Evolutionary conservation across 257 asterid species (phyloP).

Genomic region (Galeopsis tetrahit): DNA sequence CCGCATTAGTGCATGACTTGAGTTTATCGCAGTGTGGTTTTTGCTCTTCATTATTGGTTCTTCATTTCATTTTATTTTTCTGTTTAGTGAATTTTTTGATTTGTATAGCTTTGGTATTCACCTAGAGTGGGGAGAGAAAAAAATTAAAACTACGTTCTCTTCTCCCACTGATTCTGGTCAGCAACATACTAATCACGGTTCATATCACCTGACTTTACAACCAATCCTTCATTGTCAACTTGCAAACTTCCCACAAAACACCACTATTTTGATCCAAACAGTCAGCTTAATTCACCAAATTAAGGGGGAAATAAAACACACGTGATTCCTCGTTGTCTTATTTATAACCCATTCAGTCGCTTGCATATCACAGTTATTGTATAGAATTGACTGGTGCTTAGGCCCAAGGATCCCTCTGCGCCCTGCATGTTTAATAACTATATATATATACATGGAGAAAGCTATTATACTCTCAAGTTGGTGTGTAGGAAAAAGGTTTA

Average conservation of each 20-base stretch:
- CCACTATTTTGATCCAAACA: not conserved
- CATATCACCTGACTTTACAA: constrained; percentile 3
- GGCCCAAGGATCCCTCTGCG: not conserved
- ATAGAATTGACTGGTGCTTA: not conserved
- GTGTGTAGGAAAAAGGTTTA: constrained; percentile 3
- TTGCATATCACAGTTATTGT: too few species aligned
- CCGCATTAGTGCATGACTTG: not conserved
- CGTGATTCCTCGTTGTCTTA: not conserved
- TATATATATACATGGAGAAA: not conserved
- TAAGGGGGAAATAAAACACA: not conserved
- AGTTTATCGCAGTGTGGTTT: not conserved
- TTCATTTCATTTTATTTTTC: constrained; percentile 14
- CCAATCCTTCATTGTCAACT: not conserved
- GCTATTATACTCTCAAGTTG: not conserved
- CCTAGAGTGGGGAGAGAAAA: not conserved
- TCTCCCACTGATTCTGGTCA: constrained; percentile 4
- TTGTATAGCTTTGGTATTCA: not conserved
- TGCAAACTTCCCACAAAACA: not conserved
- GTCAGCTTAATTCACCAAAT: not conserved
- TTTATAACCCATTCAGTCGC: too few species aligned
- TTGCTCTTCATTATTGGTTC: not conserved
- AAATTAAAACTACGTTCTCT: not conserved
- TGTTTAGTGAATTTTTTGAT: constrained; percentile 21
- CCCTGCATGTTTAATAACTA: not conserved
- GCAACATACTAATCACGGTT: not conserved